These are phyloP conservation scores for Moringa oleifera DNA, from an alignment of 345 rosid species.

Conservation along the genomic window DNA sequence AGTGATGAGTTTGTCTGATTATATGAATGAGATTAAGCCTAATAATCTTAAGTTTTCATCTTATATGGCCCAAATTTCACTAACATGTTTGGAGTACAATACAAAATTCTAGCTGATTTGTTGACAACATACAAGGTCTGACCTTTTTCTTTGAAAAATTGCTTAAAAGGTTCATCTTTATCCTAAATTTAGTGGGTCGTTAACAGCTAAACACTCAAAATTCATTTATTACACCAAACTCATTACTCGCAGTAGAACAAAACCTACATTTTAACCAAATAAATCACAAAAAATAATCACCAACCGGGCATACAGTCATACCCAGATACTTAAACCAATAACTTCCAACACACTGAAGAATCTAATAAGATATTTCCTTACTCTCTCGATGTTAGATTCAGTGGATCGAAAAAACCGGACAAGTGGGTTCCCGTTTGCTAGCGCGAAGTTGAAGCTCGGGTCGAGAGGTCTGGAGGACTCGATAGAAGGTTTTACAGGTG, in stretches of 20 bases:
- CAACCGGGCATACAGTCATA: conserved; percentile 4
- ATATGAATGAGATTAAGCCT: too few species aligned
- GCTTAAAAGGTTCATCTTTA: too few species aligned
- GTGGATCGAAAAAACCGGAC: conserved; percentile 49
- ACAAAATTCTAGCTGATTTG: too few species aligned
- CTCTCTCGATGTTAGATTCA: conserved; percentile 77
- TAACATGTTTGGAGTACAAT: too few species aligned
- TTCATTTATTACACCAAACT: not conserved
- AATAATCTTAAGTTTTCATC: too few species aligned
- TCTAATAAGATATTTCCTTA: conserved; percentile 1
- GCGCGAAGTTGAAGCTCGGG: conserved; percentile 32
- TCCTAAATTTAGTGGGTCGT: too few species aligned
- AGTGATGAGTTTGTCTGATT: too few species aligned
- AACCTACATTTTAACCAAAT: not conserved
- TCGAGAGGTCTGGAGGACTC: conserved; percentile 29
- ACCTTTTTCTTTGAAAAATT: too few species aligned
- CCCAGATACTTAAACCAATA: not conserved
- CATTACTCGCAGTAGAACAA: not conserved
- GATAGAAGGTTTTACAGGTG: conserved; percentile 18
- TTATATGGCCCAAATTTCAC: too few species aligned
- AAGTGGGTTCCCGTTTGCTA: conserved; percentile 25
- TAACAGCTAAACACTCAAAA: too few species aligned
- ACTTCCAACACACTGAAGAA: not conserved
- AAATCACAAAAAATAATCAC: conserved; percentile 13
- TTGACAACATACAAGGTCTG: too few species aligned